Base-by-base conservation (phyloP, 202 grass and related monocot species). In the Setaria italica region DNA sequence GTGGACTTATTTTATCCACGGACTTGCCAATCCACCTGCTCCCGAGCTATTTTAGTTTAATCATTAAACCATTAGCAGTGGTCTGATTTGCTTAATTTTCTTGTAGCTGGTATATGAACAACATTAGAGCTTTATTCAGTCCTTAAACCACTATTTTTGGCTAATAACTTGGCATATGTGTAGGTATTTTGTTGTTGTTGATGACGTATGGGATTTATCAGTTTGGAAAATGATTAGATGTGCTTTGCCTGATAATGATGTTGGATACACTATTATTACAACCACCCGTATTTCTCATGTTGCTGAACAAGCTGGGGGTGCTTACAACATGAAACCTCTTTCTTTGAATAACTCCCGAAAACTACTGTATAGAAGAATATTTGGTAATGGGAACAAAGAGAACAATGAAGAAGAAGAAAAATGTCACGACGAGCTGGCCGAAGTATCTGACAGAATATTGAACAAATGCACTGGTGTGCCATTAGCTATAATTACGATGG, bases 181-280 rank as follows among this genome's bases (percentile, higher is more conserved):
- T 17, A 77, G 74, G 54, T 78, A 78, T 2, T 11, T 63, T 1
- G 2, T 63, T 63, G 41, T 78, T 11, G 16, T 62, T 78, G 75
- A 78, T 11, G 56, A 78, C 3, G 48, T 78, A 33, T 78, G 76
- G 76, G 25, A 63, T 6, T 1, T 63, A 21, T 11, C 14, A 33
- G 8, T 19, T 0, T 78, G 57, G 58, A 3, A 48, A 17, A 63
- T 33, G 13, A 48, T 78, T 13, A 63, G 4, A 33, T 33, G 8
- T 48, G 57, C 76, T 48, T 47, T 78, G 0, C 57, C 56, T 9
- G 3, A 30, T 46, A 16, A 62, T 17, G 15, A 45, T 10, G 1
- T 0, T 46, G 75, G 39, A 46, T 11, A 9, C 55, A 16, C 0
- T 16, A 77, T 77, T 16, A 62, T 77, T 2, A 58, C 20, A 42